These are phyloP conservation scores for Calcarisporium arbuscula DNA, from an alignment of 2,329 filamentous ascomycete species.

Conservation along the genomic window DNA sequence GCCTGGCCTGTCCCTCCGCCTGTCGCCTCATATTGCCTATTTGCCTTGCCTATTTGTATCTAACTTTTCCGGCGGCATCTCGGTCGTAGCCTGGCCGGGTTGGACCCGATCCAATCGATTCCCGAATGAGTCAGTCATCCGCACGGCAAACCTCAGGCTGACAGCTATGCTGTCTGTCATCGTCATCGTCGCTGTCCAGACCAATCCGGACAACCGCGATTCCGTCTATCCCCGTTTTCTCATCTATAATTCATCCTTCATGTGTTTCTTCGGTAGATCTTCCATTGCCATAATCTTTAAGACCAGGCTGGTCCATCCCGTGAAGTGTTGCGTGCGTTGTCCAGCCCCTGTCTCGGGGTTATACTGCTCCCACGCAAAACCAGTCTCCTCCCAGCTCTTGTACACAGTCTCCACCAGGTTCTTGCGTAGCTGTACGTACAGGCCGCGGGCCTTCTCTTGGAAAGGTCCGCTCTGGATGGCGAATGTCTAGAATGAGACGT, in stretches of 20 bases:
- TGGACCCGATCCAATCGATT: too few species aligned
- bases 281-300: conserved; percentile 98
- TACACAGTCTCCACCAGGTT: conserved; percentile 89
- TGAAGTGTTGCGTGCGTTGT: conserved; percentile 97
- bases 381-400: conserved; percentile 80
- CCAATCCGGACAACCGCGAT: too few species aligned
- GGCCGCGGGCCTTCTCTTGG: conserved; percentile 57
- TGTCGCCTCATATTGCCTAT: too few species aligned
- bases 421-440: conserved; percentile 71
- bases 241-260: conserved; percentile 41
- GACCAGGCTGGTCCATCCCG: conserved; percentile 96
- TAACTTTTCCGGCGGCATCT: too few species aligned
- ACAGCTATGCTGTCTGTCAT: too few species aligned
- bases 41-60: too few species aligned
- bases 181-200: too few species aligned
- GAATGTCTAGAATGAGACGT: conserved; percentile 45
- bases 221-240: too few species aligned
- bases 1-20: too few species aligned
- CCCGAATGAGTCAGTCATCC: too few species aligned
- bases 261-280: conserved; percentile 43
- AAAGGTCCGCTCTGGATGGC: conserved; percentile 63
- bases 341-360: conserved; percentile 86
- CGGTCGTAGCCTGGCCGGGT: too few species aligned
- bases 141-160: too few species aligned
- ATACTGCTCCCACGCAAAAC: conserved; percentile 98